phyloP scores from a whole-genome alignment of 1,139 yeast species.

The Suhomyces bokatorum region DNA sequence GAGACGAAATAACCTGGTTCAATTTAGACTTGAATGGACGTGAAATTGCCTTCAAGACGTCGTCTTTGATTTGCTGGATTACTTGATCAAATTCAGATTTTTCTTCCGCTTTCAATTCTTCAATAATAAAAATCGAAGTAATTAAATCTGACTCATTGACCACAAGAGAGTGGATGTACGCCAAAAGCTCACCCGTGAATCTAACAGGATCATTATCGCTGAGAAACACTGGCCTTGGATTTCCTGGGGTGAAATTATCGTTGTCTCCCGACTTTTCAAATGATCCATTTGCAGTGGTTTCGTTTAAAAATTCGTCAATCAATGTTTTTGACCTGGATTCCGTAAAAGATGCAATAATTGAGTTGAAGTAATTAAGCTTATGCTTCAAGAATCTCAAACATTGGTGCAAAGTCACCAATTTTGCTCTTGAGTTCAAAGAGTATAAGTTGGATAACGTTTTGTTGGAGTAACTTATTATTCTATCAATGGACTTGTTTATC shows the following conservation, averaged over 20 bases:
- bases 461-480: slow-evolving; percentile 41
- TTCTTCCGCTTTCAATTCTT: slow-evolving; percentile 18
- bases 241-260: slow-evolving; percentile 3
- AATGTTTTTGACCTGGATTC: slow-evolving; percentile 57
- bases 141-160: slow-evolving; percentile 86
- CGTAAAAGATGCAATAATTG: slow-evolving; percentile 47
- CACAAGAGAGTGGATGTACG: slow-evolving; percentile 85
- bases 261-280: slow-evolving; percentile 1
- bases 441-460: slow-evolving; percentile 39
- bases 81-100: slow-evolving; percentile 24
- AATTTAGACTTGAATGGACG: slow-evolving; percentile 50
- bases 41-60: slow-evolving; percentile 50
- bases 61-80: slow-evolving; percentile 36
- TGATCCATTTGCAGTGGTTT: slow-evolving; percentile 2
- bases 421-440: slow-evolving; percentile 30
- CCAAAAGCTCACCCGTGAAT: slow-evolving; percentile 83
- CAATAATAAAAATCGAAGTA: slow-evolving; percentile 38
- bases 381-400: slow-evolving; percentile 34
- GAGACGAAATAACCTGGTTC: slow-evolving; percentile 70
- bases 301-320: slow-evolving; percentile 54
- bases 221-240: slow-evolving; percentile 54
- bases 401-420: slow-evolving; percentile 33
- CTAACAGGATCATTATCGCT: slow-evolving; percentile 81
- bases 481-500: slow-evolving; percentile 52
- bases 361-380: slow-evolving; percentile 53